These are phyloP conservation scores for Evansstolkia leycettana DNA, from an alignment of 495 filamentous ascomycete species.

Conservation along the genomic window DNA sequence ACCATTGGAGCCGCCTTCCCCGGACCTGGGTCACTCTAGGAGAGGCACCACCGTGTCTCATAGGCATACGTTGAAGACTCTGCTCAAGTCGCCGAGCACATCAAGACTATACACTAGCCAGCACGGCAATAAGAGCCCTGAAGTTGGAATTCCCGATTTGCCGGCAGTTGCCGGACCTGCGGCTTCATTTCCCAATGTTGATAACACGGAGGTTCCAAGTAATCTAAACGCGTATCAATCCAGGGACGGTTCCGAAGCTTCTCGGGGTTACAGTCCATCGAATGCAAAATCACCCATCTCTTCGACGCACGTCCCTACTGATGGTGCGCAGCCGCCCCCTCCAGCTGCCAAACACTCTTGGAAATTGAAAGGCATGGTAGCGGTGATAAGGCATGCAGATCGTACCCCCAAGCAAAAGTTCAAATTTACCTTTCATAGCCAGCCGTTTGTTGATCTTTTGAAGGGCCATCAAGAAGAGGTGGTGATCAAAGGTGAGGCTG, in stretches of 20 bases:
- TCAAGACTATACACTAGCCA: constrained; percentile 42
- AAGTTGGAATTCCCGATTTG: constrained; percentile 27
- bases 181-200: constrained; percentile 37
- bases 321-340: constrained; percentile 41
- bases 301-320: constrained; percentile 15
- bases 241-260: constrained; percentile 14
- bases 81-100: constrained; percentile 55
- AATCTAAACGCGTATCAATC: constrained; percentile 9
- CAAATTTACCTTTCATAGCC: constrained; percentile 96
- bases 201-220: constrained; percentile 17
- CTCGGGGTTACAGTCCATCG: constrained; percentile 15
- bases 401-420: constrained; percentile 98
- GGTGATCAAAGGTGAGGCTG: constrained; percentile 80
- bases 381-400: constrained; percentile 90
- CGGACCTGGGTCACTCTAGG: constrained; percentile 20
- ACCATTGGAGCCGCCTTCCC: constrained; percentile 17
- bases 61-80: constrained; percentile 37
- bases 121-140: constrained; percentile 24
- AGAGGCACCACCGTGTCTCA: constrained; percentile 24
- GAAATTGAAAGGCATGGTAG: constrained; percentile 98
- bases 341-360: constrained; percentile 90
- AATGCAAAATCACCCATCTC: constrained; percentile 20
- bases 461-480: constrained; percentile 95
- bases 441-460: constrained; percentile 87
- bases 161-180: constrained; percentile 29